phyloP scores from a whole-genome alignment of 257 asterid genomes.

The Lantana camara region DNA sequence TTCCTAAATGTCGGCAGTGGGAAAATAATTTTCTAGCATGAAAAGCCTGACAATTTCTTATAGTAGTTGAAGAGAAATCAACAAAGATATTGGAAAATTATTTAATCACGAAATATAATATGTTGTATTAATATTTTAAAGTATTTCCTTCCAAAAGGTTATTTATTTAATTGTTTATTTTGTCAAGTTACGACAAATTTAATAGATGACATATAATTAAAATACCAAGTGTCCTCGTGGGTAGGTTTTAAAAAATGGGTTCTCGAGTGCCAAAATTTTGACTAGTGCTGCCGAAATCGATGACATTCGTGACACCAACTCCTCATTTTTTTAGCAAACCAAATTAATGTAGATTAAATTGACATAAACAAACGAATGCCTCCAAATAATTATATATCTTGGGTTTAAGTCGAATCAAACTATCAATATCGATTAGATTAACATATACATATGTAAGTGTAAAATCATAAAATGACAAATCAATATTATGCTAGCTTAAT shows the following conservation, averaged over 20 bases:
- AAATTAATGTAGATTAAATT: not conserved
- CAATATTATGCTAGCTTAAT: too few species aligned
- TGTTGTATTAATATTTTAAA: not conserved
- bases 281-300: conserved; percentile 38
- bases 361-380: too few species aligned
- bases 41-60: not conserved
- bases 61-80: not conserved
- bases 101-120: not conserved
- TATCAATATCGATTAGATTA: too few species aligned
- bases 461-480: too few species aligned
- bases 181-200: not conserved
- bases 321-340: conserved; percentile 20
- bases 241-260: conserved; percentile 10
- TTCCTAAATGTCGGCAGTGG: not conserved
- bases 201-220: too few species aligned
- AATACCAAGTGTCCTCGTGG: too few species aligned
- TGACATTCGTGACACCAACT: conserved; percentile 26
- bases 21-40: not conserved
- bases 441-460: too few species aligned
- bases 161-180: not conserved
- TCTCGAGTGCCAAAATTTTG: conserved; percentile 48
- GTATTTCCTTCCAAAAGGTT: conserved; percentile 1
- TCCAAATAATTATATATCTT: too few species aligned
- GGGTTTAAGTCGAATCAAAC: too few species aligned
- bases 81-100: not conserved